A percentile compares a stretch with the other conserved stretches of the same genome.
phyloP scores from a whole-genome alignment of 1,139 yeast genomes.

The Taiozyma sp. region DNA sequence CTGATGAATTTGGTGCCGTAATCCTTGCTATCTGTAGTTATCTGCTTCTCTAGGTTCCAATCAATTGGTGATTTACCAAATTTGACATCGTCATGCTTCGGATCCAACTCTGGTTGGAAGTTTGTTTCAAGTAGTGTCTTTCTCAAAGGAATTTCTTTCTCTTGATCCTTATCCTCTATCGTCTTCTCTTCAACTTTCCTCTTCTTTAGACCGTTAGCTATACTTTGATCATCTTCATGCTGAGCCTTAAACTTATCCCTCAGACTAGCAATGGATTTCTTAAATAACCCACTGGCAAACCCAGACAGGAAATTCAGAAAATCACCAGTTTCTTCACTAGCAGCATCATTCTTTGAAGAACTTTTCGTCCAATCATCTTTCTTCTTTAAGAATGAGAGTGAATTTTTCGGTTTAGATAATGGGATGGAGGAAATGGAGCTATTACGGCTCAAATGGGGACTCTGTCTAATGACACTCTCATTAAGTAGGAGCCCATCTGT shows the following conservation, averaged over 20 bases:
- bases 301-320: not conserved
- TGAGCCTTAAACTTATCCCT: not conserved
- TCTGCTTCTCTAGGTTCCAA: conserved; percentile 14
- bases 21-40: not conserved
- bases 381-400: not conserved
- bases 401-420: not conserved
- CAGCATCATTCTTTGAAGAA: conserved; percentile 7
- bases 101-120: conserved; percentile 13
- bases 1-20: conserved; percentile 27
- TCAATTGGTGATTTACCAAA: conserved; percentile 20
- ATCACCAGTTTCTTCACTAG: conserved; percentile 8
- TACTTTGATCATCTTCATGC: not conserved
- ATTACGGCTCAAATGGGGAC: conserved; percentile 5
- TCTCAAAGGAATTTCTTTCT: conserved; percentile 6
- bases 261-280: conserved; percentile 1
- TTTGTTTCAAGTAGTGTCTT: conserved; percentile 3
- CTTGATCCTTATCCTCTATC: not conserved
- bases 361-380: conserved; percentile 3
- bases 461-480: conserved; percentile 2
- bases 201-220: conserved; percentile 7
- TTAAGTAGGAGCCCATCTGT: conserved; percentile 5
- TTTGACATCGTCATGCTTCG: conserved; percentile 10
- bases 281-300: not conserved
- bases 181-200: conserved; percentile 10
- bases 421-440: conserved; percentile 1